Conservation (phyloP, 192 early-diverging fungal species). For the Linnemannia elongata region DNA sequence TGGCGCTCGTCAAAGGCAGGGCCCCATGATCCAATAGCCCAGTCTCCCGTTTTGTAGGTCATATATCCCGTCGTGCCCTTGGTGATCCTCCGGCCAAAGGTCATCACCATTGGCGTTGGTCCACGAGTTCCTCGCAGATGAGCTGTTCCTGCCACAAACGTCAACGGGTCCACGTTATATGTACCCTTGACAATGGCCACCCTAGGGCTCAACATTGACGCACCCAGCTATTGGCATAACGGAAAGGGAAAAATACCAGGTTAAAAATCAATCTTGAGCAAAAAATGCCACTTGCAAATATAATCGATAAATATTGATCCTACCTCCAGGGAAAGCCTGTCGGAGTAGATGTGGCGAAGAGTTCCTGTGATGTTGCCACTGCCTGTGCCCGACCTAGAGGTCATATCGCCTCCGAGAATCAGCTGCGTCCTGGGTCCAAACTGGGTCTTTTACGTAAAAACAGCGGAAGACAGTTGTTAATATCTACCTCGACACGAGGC, state of each 20-base stretch:
- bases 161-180: constrained; percentile 57
- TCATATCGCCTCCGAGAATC: constrained; percentile 70
- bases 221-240: constrained; percentile 59
- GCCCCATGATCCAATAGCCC: constrained; percentile 77
- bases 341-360: constrained; percentile 81
- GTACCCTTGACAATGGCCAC: constrained; percentile 70
- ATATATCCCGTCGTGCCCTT: constrained; percentile 76
- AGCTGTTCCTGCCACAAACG: constrained; percentile 73
- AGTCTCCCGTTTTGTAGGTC: constrained; percentile 83
- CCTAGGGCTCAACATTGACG: constrained; percentile 64
- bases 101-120: constrained; percentile 76
- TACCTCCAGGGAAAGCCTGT: constrained; percentile 79
- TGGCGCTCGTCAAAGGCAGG: constrained; percentile 31
- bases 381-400: constrained; percentile 75
- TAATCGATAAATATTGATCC: not conserved
- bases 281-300: not conserved
- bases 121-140: constrained; percentile 63
- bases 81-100: constrained; percentile 74
- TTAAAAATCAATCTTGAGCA: not conserved
- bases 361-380: constrained; percentile 84
- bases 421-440: constrained; percentile 65
- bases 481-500: not conserved
- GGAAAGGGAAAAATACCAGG: not conserved
- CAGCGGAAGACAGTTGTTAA: not conserved
- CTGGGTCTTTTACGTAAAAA: constrained; percentile 50